Evolutionary conservation across 768 basidiomycete genomes (phyloP).

Genomic region (Rhizopogon vulgaris): DNA sequence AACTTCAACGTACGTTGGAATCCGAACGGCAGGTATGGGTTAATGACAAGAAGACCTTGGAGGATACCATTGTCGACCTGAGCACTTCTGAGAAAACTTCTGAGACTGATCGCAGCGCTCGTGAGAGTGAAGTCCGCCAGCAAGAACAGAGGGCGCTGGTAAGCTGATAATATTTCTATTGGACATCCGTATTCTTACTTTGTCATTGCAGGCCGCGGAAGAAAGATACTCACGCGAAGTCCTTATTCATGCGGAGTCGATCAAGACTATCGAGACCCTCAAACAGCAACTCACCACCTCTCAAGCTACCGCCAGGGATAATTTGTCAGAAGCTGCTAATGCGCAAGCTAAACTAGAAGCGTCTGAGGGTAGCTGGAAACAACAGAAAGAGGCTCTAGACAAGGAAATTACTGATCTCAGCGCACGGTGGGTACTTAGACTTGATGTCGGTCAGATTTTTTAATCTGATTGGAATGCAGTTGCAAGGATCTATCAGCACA

Average conservation of each 20-base stretch:
- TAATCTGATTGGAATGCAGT: slow-evolving; percentile 29
- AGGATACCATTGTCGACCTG: slow-evolving; percentile 78
- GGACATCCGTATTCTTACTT: not conserved
- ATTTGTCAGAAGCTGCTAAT: slow-evolving; percentile 59
- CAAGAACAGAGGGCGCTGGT: slow-evolving; percentile 70
- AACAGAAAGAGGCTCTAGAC: slow-evolving; percentile 70
- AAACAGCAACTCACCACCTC: slow-evolving; percentile 54
- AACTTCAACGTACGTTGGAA: slow-evolving; percentile 62
- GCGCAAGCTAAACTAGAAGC: slow-evolving; percentile 65
- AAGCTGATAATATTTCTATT: slow-evolving; percentile 5
- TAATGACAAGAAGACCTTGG: slow-evolving; percentile 75
- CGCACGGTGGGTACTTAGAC: slow-evolving; percentile 42
- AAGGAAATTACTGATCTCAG: slow-evolving; percentile 73
- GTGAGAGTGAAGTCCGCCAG: slow-evolving; percentile 60
- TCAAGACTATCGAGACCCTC: slow-evolving; percentile 62
- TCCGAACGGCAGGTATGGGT: slow-evolving; percentile 64
- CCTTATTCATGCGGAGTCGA: slow-evolving; percentile 79
- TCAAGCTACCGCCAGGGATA: slow-evolving; percentile 52
- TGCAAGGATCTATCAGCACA: slow-evolving; percentile 70
- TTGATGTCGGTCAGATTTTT: not conserved
- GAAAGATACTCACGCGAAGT: slow-evolving; percentile 77
- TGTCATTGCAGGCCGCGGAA: slow-evolving; percentile 52
- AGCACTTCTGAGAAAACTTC: slow-evolving; percentile 65
- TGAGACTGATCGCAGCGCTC: slow-evolving; percentile 54
- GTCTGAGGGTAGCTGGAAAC: slow-evolving; percentile 75